Evolutionary conservation across 2,329 filamentous ascomycete species (phyloP), one percentile per base, ranked within the genome.

Genomic region (Xylariaceae sp.): DNA sequence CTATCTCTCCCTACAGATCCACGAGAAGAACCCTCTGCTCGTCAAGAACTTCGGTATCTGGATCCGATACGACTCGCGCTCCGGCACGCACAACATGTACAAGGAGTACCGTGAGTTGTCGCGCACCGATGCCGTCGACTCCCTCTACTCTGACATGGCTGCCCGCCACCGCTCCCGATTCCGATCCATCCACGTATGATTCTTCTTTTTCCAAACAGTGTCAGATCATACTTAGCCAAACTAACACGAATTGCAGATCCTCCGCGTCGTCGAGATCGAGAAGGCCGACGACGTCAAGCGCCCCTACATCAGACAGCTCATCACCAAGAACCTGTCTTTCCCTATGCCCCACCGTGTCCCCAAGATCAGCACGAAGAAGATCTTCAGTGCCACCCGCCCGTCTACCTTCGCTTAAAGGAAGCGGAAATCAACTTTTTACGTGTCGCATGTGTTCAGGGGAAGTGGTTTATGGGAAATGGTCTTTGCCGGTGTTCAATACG

Each of bases 41-140:
- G 91, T 99, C 85, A 99, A 99, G 90, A 99, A 96, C 89, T 97
- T 99, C 75, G 94, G 94, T 75, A 86, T 99, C 85, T 99, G 95
- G 95, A 87, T 99, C 80, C 91, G 95, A 74, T 99, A 99, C 82
- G 92, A 99, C 81, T 99, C 95, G 58, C 92, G 94, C 77, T 97
- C 94, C 68, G 94, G 94, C 69, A 99, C 94, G 69, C 94, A 99
- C 90, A 99, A 99, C 88, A 99, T 99, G 94, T 99, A 99, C 90
- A 97, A 97, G 87, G 94, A 99, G 87, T 97, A 96, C 88, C 89
- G 94, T 74, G 94, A 97, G 84, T 89, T 97, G 84, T 92, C 89
- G 73, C 85, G 94, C 77, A 89, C 87, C 70, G 92, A 94, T 65
- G 94, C 94, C 63, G 92, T 97, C 70, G 89, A 97, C 79, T 79